Evolutionary conservation across 805 yeast genomes (phyloP).

Genomic region (Grigorovia yakushimaensis): DNA sequence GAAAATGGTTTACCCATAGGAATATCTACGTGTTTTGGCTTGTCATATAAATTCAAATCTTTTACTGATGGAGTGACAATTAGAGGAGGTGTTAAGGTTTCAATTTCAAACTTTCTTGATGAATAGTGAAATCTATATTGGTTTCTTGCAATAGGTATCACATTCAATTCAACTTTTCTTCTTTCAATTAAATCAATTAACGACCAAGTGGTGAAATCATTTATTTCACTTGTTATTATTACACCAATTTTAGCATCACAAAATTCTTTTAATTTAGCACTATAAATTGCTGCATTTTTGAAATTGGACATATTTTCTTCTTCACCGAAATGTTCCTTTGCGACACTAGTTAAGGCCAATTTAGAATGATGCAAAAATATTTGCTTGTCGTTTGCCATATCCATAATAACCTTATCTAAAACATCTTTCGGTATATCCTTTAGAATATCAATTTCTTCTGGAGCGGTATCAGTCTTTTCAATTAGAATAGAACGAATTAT

Average conservation of each 20-base stretch:
- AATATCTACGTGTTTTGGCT: slow-evolving; percentile 28
- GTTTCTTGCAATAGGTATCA: slow-evolving; percentile 46
- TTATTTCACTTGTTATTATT: slow-evolving; percentile 42
- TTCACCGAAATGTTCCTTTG: slow-evolving; percentile 18
- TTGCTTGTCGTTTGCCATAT: slow-evolving; percentile 44
- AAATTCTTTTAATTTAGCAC: slow-evolving; percentile 33
- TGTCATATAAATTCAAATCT: slow-evolving; percentile 5
- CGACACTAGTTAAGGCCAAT: slow-evolving; percentile 17
- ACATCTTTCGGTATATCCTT: slow-evolving; percentile 44
- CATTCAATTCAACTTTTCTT: slow-evolving; percentile 33
- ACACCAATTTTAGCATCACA: slow-evolving; percentile 42
- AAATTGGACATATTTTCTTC: slow-evolving; percentile 32
- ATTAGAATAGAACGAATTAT: slow-evolving; percentile 29
- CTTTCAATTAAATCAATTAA: slow-evolving; percentile 46
- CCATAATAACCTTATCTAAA: slow-evolving; percentile 32
- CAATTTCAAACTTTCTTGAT: slow-evolving; percentile 64
- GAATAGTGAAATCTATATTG: slow-evolving; percentile 54
- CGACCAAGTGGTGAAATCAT: slow-evolving; percentile 54
- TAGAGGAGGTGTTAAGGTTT: slow-evolving; percentile 53
- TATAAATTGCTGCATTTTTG: slow-evolving; percentile 38
- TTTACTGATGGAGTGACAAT: slow-evolving; percentile 22
- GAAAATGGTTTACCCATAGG: slow-evolving; percentile 57
- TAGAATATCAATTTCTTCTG: slow-evolving; percentile 23
- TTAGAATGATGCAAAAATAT: slow-evolving; percentile 40
- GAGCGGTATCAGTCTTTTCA: slow-evolving; percentile 21